phyloP scores from a whole-genome alignment of 257 asterid genomes.

The Gardenia jasminoides region DNA sequence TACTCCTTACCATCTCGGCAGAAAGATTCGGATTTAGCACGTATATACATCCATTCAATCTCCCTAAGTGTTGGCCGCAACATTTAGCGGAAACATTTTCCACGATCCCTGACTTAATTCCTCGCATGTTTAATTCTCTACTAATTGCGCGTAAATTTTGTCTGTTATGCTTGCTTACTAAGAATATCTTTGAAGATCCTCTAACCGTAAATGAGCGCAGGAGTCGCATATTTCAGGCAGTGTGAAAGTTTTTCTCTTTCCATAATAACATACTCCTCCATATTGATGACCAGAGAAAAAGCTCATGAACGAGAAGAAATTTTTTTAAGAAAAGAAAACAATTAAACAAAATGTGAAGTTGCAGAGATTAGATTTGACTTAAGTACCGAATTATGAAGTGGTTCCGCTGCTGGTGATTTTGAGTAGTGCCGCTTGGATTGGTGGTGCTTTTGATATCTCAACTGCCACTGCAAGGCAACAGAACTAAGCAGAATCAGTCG shows the following conservation, averaged over 20 bases:
- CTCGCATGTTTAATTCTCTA: too few relatives aligned
- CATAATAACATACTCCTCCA: not conserved
- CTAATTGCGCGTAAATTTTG: not conserved
- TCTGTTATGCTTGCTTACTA: not conserved
- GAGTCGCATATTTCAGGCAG: too few relatives aligned
- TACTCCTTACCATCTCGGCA: not conserved
- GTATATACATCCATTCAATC: not conserved
- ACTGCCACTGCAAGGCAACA: not conserved
- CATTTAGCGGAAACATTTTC: not conserved
- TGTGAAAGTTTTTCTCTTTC: not conserved
- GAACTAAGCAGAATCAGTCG: not conserved
- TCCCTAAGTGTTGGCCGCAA: not conserved
- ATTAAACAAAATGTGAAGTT: too few relatives aligned
- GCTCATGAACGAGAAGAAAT: too few relatives aligned
- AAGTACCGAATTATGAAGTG: conserved; percentile 12
- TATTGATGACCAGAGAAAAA: not conserved
- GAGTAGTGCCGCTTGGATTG: not conserved
- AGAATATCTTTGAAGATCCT: not conserved
- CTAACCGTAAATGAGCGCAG: not conserved
- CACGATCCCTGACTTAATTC: not conserved
- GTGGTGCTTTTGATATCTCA: conserved; percentile 4
- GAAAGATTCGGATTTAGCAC: not conserved
- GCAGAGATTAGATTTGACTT: too few relatives aligned
- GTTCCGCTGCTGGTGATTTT: not conserved
- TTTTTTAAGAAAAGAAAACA: too few relatives aligned